Percentiles rank a stretch among this genome's conserved stretches.
These are phyloP conservation scores for Endogone sp. DNA, from an alignment of 192 early-diverging fungal species.

Conservation along the genomic window DNA sequence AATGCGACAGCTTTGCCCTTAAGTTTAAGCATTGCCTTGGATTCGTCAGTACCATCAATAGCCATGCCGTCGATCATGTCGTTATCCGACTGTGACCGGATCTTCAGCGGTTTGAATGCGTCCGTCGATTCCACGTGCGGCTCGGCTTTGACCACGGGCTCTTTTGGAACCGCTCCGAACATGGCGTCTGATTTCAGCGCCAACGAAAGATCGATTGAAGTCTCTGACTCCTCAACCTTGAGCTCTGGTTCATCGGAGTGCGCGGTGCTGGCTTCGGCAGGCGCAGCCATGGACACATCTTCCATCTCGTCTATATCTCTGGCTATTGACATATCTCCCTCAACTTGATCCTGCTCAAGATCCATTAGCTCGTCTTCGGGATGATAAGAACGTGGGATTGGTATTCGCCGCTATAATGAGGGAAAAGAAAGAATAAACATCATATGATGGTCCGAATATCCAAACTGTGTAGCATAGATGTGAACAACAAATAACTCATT, in stretches of 20 bases:
- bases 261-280: constrained; percentile 3
- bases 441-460: too few relatives aligned
- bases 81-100: not conserved
- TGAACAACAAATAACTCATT: not conserved
- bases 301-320: constrained; percentile 19
- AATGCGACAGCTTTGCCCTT: not conserved
- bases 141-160: not conserved
- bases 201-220: not conserved
- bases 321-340: constrained; percentile 21
- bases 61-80: not conserved
- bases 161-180: not conserved
- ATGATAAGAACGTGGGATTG: not conserved
- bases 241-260: not conserved
- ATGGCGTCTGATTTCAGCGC: not conserved
- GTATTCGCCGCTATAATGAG: not conserved
- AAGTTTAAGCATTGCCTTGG: not conserved
- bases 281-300: constrained; percentile 12
- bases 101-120: not conserved
- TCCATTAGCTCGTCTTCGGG: not conserved
- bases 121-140: not conserved
- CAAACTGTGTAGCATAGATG: too few relatives aligned
- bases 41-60: not conserved
- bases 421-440: too few relatives aligned
- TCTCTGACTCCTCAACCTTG: not conserved
- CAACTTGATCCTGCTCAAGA: constrained; percentile 21